Conservation (phyloP, 305 asterid genomes). For the Plantago lanceolata region DNA sequence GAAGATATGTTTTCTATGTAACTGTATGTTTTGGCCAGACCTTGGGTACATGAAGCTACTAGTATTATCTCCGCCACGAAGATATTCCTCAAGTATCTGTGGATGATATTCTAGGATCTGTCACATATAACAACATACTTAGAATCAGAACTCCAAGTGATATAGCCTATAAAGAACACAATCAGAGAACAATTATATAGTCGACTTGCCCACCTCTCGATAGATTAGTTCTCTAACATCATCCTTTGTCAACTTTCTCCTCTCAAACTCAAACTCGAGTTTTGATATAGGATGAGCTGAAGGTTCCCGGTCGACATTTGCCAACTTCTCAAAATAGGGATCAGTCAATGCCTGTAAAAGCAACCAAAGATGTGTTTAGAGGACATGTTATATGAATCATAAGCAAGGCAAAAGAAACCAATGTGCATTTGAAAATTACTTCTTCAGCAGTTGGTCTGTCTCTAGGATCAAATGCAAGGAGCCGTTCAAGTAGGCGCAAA, state of each 20-base stretch:
- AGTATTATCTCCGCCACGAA: constrained; percentile 78
- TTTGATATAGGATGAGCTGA: constrained; percentile 80
- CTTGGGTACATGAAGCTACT: constrained; percentile 99
- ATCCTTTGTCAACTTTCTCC: constrained; percentile 81
- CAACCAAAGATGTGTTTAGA: constrained; percentile 6
- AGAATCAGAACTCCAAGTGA: constrained; percentile 21
- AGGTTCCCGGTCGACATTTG: constrained; percentile 89
- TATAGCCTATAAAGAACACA: constrained; percentile 1
- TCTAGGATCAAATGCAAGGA: constrained; percentile 94
- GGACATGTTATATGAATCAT: constrained; percentile 3
- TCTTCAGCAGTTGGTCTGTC: constrained; percentile 95
- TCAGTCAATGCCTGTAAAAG: constrained; percentile 65
- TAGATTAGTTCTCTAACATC: constrained; percentile 92
- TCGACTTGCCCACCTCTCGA: constrained; percentile 53
- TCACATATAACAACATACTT: constrained; percentile 12
- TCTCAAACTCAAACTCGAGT: constrained; percentile 93
- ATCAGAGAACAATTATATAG: constrained; percentile 13
- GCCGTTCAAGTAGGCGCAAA: constrained; percentile 68
- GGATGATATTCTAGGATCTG: constrained; percentile 98
- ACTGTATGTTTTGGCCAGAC: constrained; percentile 24
- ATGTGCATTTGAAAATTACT: constrained; percentile 34
- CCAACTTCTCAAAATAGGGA: constrained; percentile 77
- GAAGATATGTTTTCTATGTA: not conserved
- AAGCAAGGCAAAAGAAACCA: constrained; percentile 3
- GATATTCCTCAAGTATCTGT: constrained; percentile 87